Percentiles rank a stretch among this genome's conserved stretches.
Evolutionary conservation across 257 asterid genomes (phyloP).

Genomic region (Cordia subcordata): DNA sequence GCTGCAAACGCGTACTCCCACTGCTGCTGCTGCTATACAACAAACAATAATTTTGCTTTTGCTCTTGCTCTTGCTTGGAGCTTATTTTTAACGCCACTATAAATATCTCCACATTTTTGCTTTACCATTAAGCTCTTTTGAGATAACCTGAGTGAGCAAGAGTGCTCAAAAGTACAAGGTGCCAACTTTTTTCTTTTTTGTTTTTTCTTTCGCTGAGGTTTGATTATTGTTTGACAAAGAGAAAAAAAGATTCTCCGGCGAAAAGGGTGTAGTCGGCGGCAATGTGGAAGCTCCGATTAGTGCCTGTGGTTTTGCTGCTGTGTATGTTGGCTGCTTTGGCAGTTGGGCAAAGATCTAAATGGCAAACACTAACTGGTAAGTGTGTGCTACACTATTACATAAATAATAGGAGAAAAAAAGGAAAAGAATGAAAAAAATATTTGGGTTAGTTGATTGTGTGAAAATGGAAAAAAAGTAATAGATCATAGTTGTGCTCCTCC

Average conservation of each 20-base stretch:
- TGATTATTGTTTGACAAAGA: slow-evolving; percentile 2
- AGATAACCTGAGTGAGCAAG: too few species aligned
- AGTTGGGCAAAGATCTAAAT: slow-evolving; percentile 65
- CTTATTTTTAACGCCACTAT: background rate
- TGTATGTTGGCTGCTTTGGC: slow-evolving; percentile 39
- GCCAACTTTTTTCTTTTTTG: too few species aligned
- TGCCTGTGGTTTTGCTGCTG: slow-evolving; percentile 31
- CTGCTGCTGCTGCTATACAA: background rate
- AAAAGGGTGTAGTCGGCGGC: slow-evolving; percentile 21
- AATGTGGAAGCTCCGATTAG: slow-evolving; percentile 59
- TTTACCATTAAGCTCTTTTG: background rate
- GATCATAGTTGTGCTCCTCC: too few species aligned
- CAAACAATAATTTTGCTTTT: background rate
- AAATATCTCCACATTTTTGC: too few species aligned
- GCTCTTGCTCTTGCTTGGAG: background rate
- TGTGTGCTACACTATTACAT: background rate
- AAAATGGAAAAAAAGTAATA: too few species aligned
- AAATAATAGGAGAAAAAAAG: too few species aligned
- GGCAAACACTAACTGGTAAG: slow-evolving; percentile 68
- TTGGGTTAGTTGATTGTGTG: too few species aligned
- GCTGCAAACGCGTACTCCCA: background rate
- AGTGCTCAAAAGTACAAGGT: background rate
- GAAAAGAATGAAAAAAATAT: background rate
- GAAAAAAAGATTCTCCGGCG: slow-evolving; percentile 1
- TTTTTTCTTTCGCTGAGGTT: background rate